A percentile compares a stretch with the other conserved stretches of the same genome.
Conservation (phyloP, 768 basidiomycete species). For the Terana coerulea region DNA sequence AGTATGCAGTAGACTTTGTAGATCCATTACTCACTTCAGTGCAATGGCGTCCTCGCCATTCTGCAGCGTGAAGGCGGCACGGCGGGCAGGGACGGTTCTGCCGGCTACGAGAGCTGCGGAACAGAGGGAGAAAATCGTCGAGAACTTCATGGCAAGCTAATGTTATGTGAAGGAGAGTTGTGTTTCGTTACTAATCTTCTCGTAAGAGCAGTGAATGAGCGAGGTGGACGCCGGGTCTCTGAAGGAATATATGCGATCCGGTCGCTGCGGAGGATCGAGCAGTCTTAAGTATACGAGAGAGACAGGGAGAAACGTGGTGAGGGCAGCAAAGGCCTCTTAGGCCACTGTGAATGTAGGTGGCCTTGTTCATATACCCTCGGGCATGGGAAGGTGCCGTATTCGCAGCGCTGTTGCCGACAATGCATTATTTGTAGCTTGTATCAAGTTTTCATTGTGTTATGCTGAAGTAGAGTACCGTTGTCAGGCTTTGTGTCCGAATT, state of each 20-base stretch:
- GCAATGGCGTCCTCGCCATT: constrained; percentile 29
- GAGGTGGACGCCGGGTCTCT: constrained; percentile 1
- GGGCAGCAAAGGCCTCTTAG: background rate
- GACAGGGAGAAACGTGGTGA: background rate
- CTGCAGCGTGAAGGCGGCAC: constrained; percentile 19
- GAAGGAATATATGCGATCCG: background rate
- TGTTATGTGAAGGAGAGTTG: constrained; percentile 9
- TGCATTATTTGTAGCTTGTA: too few species aligned
- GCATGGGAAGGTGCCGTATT: too few species aligned
- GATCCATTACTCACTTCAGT: constrained; percentile 20
- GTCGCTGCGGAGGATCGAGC: background rate
- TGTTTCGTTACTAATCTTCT: constrained; percentile 5
- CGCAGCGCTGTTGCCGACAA: too few species aligned
- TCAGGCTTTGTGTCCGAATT: too few species aligned
- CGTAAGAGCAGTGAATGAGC: background rate
- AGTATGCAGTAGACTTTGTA: background rate
- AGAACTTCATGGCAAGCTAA: constrained; percentile 33
- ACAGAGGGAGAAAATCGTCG: constrained; percentile 29
- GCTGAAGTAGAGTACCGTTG: too few species aligned
- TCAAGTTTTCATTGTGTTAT: too few species aligned
- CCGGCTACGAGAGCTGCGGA: constrained; percentile 28
- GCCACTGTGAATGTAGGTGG: too few species aligned
- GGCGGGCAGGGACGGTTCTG: constrained; percentile 15
- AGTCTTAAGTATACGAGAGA: background rate
- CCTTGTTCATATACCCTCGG: too few species aligned